Evolutionary conservation across 2,329 filamentous ascomycete genomes (phyloP), one percentile per base, ranked within the genome.

Genomic region (Aspergillus viridinutans): DNA sequence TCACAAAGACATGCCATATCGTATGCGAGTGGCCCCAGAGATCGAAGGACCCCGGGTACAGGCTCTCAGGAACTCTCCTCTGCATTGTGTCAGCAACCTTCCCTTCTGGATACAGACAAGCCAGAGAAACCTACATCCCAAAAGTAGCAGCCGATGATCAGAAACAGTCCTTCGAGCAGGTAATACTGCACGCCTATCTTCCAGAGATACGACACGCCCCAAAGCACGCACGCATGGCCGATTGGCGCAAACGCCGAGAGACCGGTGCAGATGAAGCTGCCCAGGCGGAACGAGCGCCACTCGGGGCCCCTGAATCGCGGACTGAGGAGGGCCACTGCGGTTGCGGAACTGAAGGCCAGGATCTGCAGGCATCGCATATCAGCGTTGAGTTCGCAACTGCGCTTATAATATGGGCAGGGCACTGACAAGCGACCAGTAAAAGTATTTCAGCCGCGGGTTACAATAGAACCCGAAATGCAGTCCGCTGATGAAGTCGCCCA

Each of bases 401-500:
- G 43, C 4, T 29, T 61, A 32, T 6, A 14, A 12, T 14, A 14
- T 5, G 12, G 12, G 29, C 29, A 32, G 29, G 29, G 29, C 12
- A 32, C 66, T 29, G 40, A 71, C 72, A 65, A 77, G 71, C 25
- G 57, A 58, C 74, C 74, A 78, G 57, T 74, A 73, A 2, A 64
- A 50, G 6, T 55, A 60, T 45, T 67, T 64, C 7, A 72, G 55
- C 4, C 48, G 9, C 2, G 67, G 67, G 29, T 69, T 61, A 54
- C 72, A 73, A 49, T 72, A 72, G 50, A 74, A 75, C 3, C 67
- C 71, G 47, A 73, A 69, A 53, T 72, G 69, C 28, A 74, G 65
- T 1, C 72, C 70, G 20, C 65, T 70, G 20, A 74, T 61, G 55
- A 75, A 74, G 52, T 65, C 64, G 2, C 72, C 72, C 23, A 74